Conservation (phyloP, 2,329 filamentous ascomycete species). For the Talaromyces albobiverticillius region DNA sequence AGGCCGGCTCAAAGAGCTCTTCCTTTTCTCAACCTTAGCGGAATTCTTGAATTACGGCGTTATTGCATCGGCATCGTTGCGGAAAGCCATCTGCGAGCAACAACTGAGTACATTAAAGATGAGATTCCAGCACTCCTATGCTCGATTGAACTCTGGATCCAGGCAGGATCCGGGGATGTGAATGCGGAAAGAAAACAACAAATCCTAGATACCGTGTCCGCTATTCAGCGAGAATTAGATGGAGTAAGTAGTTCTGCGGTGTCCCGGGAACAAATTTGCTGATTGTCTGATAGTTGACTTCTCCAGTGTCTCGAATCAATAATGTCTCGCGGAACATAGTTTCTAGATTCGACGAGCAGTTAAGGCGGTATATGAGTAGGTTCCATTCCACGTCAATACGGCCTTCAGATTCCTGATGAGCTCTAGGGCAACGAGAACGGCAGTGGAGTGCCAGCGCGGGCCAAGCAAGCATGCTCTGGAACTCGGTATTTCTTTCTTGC, state of each 20-base stretch:
- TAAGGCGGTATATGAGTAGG: slow-evolving; percentile 5
- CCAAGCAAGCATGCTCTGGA: neutral
- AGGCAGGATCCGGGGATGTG: slow-evolving; percentile 2
- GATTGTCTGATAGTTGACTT: slow-evolving; percentile 10
- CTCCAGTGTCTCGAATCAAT: slow-evolving; percentile 8
- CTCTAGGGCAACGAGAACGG: neutral
- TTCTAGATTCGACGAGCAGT: slow-evolving; percentile 1
- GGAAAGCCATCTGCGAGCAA: slow-evolving; percentile 6
- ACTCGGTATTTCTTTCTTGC: slow-evolving; percentile 5
- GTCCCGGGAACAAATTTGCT: neutral
- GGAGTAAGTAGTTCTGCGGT: neutral
- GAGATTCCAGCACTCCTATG: slow-evolving; percentile 6
- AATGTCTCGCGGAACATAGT: slow-evolving; percentile 1
- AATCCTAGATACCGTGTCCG: neutral
- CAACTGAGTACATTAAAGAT: slow-evolving; percentile 1
- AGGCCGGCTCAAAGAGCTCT: slow-evolving; percentile 1
- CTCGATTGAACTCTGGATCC: slow-evolving; percentile 8
- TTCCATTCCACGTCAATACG: neutral
- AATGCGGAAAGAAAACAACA: slow-evolving; percentile 8
- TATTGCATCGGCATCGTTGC: slow-evolving; percentile 9
- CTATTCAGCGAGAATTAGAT: slow-evolving; percentile 7
- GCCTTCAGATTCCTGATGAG: neutral
- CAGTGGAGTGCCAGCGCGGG: slow-evolving; percentile 8
- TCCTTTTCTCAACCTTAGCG: slow-evolving; percentile 4
- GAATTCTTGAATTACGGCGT: slow-evolving; percentile 8